phyloP scores from a whole-genome alignment of 2,329 filamentous ascomycete species.

The Exophiala phaeomuriformis region DNA sequence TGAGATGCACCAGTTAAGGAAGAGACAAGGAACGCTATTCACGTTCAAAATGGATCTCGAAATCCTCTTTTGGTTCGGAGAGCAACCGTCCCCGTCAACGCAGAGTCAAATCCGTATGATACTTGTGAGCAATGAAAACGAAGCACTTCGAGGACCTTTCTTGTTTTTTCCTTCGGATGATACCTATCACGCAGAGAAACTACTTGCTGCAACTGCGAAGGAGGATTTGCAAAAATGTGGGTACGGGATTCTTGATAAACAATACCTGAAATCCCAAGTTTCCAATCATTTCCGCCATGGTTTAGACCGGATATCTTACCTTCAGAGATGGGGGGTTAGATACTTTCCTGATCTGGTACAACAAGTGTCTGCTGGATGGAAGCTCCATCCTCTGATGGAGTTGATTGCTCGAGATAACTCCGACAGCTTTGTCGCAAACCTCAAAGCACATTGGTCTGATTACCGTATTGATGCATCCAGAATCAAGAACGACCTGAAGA shows the following conservation, averaged over 20 bases:
- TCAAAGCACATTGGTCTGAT: slow-evolving; percentile 9
- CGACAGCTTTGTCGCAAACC: slow-evolving; percentile 13
- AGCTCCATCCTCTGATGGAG: background rate
- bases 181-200: slow-evolving; percentile 8
- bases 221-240: background rate
- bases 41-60: slow-evolving; percentile 9
- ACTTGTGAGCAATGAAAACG: slow-evolving; percentile 4
- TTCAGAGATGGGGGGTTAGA: slow-evolving; percentile 5
- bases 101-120: background rate
- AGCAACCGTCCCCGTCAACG: background rate
- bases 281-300: slow-evolving; percentile 2
- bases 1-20: background rate
- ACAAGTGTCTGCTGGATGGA: background rate
- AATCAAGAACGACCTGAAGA: slow-evolving; percentile 4
- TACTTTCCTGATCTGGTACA: slow-evolving; percentile 5
- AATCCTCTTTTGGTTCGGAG: slow-evolving; percentile 17
- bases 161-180: slow-evolving; percentile 13
- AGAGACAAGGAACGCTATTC: background rate
- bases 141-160: background rate
- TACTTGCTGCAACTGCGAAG: slow-evolving; percentile 8
- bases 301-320: slow-evolving; percentile 4
- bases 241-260: slow-evolving; percentile 5
- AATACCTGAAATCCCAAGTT: slow-evolving; percentile 11
- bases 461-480: slow-evolving; percentile 3
- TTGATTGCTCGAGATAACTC: slow-evolving; percentile 11